Base-by-base conservation (phyloP, 2,329 filamentous ascomycete genomes). In the Penicillium sp. region DNA sequence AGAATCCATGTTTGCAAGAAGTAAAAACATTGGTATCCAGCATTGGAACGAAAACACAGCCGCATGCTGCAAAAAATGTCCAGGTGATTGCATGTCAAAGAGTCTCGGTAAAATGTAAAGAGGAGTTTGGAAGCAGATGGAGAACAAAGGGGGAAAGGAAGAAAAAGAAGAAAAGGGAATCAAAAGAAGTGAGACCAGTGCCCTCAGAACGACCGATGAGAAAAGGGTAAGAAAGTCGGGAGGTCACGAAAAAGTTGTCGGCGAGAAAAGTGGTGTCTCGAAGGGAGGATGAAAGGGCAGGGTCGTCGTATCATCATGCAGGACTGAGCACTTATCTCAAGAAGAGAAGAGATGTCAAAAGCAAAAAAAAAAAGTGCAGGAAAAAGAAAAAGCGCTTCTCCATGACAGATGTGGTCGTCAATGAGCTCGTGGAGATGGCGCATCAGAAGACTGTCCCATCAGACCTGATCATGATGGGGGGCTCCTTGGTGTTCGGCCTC, bases 391-490 rank as follows among this genome's bases (percentile, higher is more conserved):
- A 49, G 53, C 48, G 58, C 56, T 44, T 54, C 55, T 24, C 40
- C 49, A 51, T 52, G 50, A 59, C 59, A 56, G 62, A 65, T 64
- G 54, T 53, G 57, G 56, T 49, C 53, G 57, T 50, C 51, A 47
- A 59, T 55, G 48, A 51, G 55, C 39, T 54, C 48, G 51, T 51
- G 53, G 41, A 44, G 52, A 57, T 42, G 55, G 48, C 53, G 52
- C 53, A 62, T 68, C 82, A 95, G 67, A 98, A 97, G 56, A 98
- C 88, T 25, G 93, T 97, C 53, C 93, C 93, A 67, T 98, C 93
- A 56, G 89, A 95, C 58, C 95, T 80, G 60, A 97, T 96, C 73
- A 96, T 84, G 64, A 98, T 97, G 4, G 93, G 93, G 29, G 91
- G 89, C 67, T 95, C 89, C 73, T 93, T 95, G 45, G 93, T 97